phyloP scores from a whole-genome alignment of 129 eudicot species.

The Glebionis coronaria region DNA sequence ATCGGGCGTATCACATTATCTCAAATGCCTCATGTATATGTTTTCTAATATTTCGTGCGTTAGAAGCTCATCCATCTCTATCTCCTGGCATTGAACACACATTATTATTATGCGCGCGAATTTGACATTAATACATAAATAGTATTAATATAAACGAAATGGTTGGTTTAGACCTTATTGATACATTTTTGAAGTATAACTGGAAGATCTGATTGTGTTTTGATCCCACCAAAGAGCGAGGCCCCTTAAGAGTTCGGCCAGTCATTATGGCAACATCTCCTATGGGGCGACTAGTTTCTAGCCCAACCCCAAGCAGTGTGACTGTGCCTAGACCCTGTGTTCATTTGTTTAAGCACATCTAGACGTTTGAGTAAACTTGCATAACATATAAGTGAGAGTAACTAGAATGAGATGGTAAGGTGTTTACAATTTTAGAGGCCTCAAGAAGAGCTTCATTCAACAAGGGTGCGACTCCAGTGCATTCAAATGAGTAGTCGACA shows the following conservation, averaged over 20 bases:
- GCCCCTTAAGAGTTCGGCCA: conserved; percentile 47
- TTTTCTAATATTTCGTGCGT: no score
- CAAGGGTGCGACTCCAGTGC: conserved; percentile 50
- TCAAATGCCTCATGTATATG: no score
- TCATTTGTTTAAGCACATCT: not conserved
- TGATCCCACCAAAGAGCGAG: conserved; percentile 47
- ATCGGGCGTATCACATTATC: no score
- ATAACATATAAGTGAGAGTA: not conserved
- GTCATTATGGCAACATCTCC: conserved; percentile 20
- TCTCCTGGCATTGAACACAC: no score
- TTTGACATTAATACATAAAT: not conserved
- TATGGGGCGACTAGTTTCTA: conserved; percentile 26
- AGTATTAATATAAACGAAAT: not conserved
- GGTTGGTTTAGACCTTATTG: not conserved
- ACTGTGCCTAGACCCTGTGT: conserved; percentile 46
- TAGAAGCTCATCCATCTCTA: no score
- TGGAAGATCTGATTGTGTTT: conserved; percentile 1
- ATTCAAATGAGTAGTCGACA: conserved; percentile 51
- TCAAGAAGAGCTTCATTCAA: conserved; percentile 54
- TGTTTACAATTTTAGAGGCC: conserved; percentile 46
- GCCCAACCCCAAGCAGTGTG: conserved; percentile 41
- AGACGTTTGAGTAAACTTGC: not conserved
- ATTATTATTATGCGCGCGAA: no score
- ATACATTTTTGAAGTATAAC: conserved; percentile 6
- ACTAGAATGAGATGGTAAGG: not conserved